Base-by-base conservation (phyloP, 108 stramenopile genomes). In the Discostella pseudostelligera region DNA sequence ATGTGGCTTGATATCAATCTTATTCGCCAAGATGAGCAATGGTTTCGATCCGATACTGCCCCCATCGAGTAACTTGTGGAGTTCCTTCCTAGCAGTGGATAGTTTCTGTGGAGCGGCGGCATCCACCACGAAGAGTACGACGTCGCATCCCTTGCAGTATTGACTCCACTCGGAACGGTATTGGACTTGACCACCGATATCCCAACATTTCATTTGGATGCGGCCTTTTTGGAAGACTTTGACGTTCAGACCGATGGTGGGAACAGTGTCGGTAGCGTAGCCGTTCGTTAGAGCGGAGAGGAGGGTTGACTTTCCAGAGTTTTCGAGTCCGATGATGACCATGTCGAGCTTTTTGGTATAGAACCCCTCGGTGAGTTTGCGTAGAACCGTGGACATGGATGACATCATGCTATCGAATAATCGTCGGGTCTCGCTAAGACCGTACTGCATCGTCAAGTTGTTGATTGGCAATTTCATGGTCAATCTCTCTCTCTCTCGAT, bases 161-260 rank as follows among this genome's bases (percentile, higher is more conserved):
- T 96, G 81, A 32, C 79, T 78, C 97, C 97, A 98, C 78, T 98
- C 97, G 24, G 77, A 69, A 48, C 97, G 87, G 60, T 96, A 97
- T 75, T 95, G 89, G 26, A 90, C 89, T 75, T 95, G 93, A 4
- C 97, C 97, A 17, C 95, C 96, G 11, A 96, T 90, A 67, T 98
- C 97, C 97, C 97, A 98, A 79, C 95, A 96, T 81, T 98, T 98
- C 94, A 98, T 95, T 58, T 94, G 90, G 8, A 97, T 95, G 22
- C 83, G 66, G 12, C 92, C 92, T 69, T 90, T 90, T 62, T 92
- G 85, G 58, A 92, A 85, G 17, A 95, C 90, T 80, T 97, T 97
- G 45, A 98, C 97, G 66, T 96, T 95, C 39, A 98, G 83, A 5
- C 97, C 97, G 67, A 98, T 95, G 37, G 97, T 98, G 17, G 96